Base-by-base conservation (phyloP, 495 filamentous ascomycete genomes). In the Penicillium malachiteum region DNA sequence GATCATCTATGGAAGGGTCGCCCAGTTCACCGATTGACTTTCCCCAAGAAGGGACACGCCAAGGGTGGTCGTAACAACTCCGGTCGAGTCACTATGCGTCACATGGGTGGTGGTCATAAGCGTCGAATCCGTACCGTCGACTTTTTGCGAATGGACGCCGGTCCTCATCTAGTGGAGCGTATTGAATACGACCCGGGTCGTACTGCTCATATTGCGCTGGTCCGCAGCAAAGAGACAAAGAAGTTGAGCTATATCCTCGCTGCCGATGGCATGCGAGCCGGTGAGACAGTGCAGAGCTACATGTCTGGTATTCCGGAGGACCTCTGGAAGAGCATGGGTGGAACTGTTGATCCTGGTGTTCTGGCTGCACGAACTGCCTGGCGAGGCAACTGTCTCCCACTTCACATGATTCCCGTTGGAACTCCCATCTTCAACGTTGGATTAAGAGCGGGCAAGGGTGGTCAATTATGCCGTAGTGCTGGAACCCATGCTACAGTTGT, bases 101-200 rank as follows among this genome's bases (percentile, higher is more conserved):
- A 98, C 81, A 85, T 84, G 37, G 94, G 94, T 65, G 93, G 91
- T 67, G 94, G 94, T 55, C 83, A 86, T 51, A 96, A 96, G 78
- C 80, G 94, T 63, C 84, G 94, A 60, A 96, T 98, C 66, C 80
- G 94, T 12, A 94, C 83, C 0, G 83, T 98, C 35, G 94, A 98
- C 72, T 97, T 95, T 65, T 69, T 82, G 56, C 87, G 94, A 12
- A 80, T 76, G 70, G 78, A 71, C 7, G 80, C 92, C 0, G 94
- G 95, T 7, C 85, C 86, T 41, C 94, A 97, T 59, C 69, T 81
- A 3, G 92, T 98, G 52, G 91, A 96, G 61, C 83, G 94, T 52
- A 97, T 98, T 66, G 94, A 98, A 72, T 88, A 96, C 66, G 94
- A 98, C 61, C 94, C 94, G 1, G 90, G 90, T 46, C 89, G 94